A percentile compares a stretch with the other conserved stretches of the same genome.
phyloP scores from a whole-genome alignment of 23 red algal species.

The Gracilariopsis chorda region DNA sequence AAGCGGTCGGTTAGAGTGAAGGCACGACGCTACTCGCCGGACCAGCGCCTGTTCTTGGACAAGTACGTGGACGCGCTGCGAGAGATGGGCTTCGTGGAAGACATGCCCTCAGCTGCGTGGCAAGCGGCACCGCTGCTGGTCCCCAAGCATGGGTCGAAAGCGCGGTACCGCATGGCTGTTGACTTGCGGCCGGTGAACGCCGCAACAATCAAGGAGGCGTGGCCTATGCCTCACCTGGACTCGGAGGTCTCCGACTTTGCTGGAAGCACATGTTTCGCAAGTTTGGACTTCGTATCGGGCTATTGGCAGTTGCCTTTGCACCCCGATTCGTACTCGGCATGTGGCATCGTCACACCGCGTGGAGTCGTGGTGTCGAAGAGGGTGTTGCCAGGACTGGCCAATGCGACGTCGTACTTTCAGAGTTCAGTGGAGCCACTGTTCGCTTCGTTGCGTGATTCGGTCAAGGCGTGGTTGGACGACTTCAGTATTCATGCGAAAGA shows the following conservation, averaged over 20 bases:
- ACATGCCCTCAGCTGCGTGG: neutral
- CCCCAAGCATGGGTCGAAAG: neutral
- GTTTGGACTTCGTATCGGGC: slow-evolving; percentile 4
- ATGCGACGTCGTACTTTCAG: slow-evolving; percentile 36
- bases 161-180: neutral
- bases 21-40: neutral
- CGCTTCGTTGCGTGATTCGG: neutral
- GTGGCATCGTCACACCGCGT: neutral
- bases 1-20: slow-evolving; percentile 4
- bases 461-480: slow-evolving; percentile 56
- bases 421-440: neutral
- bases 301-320: slow-evolving; percentile 35
- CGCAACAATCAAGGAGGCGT: neutral
- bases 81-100: neutral
- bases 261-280: slow-evolving; percentile 10
- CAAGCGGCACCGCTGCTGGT: slow-evolving; percentile 17
- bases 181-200: slow-evolving; percentile 6
- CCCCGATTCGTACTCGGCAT: slow-evolving; percentile 3
- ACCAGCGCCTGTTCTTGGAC: slow-evolving; percentile 2
- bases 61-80: neutral
- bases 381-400: neutral
- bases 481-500: neutral
- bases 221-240: slow-evolving; percentile 50
- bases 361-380: neutral
- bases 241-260: slow-evolving; percentile 21